These are phyloP conservation scores for Collybiopsis confluens DNA, from an alignment of 768 basidiomycete genomes.

Conservation along the genomic window DNA sequence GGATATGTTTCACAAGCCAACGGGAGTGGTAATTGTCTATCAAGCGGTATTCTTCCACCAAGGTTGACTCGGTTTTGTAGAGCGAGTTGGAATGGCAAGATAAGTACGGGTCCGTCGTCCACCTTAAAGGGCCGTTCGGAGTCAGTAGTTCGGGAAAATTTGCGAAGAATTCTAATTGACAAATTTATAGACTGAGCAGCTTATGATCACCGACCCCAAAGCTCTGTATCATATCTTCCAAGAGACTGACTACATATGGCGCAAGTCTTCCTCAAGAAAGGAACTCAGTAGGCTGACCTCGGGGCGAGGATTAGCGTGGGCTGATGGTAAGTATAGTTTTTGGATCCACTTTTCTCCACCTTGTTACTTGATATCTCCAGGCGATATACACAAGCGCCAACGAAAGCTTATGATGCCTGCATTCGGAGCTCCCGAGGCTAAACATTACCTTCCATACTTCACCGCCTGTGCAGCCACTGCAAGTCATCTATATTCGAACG, in stretches of 20 bases:
- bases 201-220: slow-evolving; percentile 28
- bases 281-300: slow-evolving; percentile 16
- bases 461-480: slow-evolving; percentile 19
- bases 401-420: slow-evolving; percentile 31
- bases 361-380: slow-evolving; percentile 6
- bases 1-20: neutral
- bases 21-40: neutral
- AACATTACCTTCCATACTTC: slow-evolving; percentile 26
- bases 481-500: neutral
- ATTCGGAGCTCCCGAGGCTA: slow-evolving; percentile 23
- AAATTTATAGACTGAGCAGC: slow-evolving; percentile 18
- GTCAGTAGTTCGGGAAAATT: neutral
- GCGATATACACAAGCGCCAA: slow-evolving; percentile 23
- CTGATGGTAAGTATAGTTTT: slow-evolving; percentile 24
- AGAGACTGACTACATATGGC: slow-evolving; percentile 26
- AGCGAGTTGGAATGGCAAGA: slow-evolving; percentile 8
- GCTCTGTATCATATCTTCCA: slow-evolving; percentile 28
- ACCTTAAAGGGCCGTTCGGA: slow-evolving; percentile 3
- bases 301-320: slow-evolving; percentile 24
- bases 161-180: neutral
- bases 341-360: slow-evolving; percentile 13
- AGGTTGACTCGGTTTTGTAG: neutral
- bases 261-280: slow-evolving; percentile 18
- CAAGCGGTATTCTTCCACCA: neutral
- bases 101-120: slow-evolving; percentile 6